A percentile compares a stretch with the other conserved stretches of the same genome.
These are phyloP conservation scores for Quercus alba DNA, from an alignment of 306 rosid genomes.

Conservation along the genomic window DNA sequence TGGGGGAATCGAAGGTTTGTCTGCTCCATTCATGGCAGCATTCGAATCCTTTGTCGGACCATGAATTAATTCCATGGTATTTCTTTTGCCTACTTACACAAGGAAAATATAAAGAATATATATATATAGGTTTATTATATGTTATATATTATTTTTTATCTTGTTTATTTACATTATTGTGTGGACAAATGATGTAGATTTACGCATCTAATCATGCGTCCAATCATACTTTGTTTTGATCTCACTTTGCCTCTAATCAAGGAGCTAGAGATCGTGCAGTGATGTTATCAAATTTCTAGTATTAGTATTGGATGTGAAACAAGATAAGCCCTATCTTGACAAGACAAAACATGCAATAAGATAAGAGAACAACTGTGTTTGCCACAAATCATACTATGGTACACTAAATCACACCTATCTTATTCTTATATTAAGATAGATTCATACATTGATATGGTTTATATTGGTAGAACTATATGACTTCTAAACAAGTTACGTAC, in stretches of 20 bases:
- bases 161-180: neutral
- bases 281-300: conserved; percentile 46
- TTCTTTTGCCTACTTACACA: neutral
- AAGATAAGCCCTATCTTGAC: conserved; percentile 62
- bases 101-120: neutral
- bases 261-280: conserved; percentile 34
- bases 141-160: conserved; percentile 8
- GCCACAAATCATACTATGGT: neutral
- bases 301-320: conserved; percentile 35
- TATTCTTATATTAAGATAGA: too few species aligned
- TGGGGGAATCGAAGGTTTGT: conserved; percentile 72
- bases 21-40: conserved; percentile 81
- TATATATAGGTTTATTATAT: neutral
- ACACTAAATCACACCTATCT: too few species aligned
- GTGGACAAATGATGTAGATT: neutral
- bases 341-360: conserved; percentile 55
- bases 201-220: conserved; percentile 40
- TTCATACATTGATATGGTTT: too few species aligned
- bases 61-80: conserved; percentile 4
- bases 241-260: conserved; percentile 25
- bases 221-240: conserved; percentile 19
- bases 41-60: conserved; percentile 69
- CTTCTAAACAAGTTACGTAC: too few species aligned
- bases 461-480: too few species aligned
- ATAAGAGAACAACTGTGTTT: conserved; percentile 27